Base-by-base conservation (phyloP, 31 red algal genomes). In the Endocladia muricata region DNA sequence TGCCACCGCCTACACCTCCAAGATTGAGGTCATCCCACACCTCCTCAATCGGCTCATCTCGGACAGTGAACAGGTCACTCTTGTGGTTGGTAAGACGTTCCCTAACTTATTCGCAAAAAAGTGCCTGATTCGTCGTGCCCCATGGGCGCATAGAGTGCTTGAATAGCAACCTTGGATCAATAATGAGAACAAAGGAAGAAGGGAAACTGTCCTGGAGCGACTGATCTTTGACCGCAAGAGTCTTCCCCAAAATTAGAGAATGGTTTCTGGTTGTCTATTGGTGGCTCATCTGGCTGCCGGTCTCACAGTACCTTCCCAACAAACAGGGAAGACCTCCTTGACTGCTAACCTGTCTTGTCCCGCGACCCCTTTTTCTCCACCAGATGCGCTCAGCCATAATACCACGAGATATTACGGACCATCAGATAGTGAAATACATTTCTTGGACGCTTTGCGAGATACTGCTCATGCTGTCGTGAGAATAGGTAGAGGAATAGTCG, bases 161-260 rank as follows among this genome's bases (percentile, higher is more conserved):
- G 0, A 65, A 78, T 19, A 78, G 74, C 21, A 70, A 52, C 70
- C 73, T 76, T 17, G 72, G 17, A 54, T 84, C 80, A 49, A 84
- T 25, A 23, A 74, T 55, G 32, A 8, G 25, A 4, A 76, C 67
- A n/a, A 52, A 33, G n/a, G 57, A 22, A 32, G 58, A 29, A 30
- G 54, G 39, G 34, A 21, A 33, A 48, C 76, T 76, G 22, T 76
- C 43, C 17, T 71, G 41, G 11, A 74, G 15, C 22, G 43, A 57
- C 80, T 71, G 76, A 26, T 77, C 22, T 40, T 74, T 62, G 19
- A 73, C 54, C 33, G 40, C 65, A 40, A 62, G 30, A 28, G 60
- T 84, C 52, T 57, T 74, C 34, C 77, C 73, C 19, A 85, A 31
- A 6, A 9, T 1, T 26, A 85, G 55, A 33, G 22, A 19, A 62